Evolutionary conservation across 495 filamentous ascomycete species (phyloP).

Genomic region (Hypoxylon perforatum): DNA sequence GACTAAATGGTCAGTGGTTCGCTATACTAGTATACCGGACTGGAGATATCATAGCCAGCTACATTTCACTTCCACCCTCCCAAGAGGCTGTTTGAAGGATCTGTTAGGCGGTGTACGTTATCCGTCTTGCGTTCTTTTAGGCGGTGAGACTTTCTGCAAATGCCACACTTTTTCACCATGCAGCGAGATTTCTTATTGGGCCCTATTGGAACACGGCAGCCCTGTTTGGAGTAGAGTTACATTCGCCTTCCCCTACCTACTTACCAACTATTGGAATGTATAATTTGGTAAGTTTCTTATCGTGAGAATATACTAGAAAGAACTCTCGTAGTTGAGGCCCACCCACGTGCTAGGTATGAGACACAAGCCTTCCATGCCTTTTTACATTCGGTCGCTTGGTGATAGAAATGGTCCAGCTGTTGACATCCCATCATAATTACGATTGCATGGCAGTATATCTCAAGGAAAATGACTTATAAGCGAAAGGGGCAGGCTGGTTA

Average conservation of each 20-base stretch:
- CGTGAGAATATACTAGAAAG: conserved; percentile 5
- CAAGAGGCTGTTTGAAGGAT: conserved; percentile 11
- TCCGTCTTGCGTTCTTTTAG: conserved; percentile 19
- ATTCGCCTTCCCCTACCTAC: conserved; percentile 33
- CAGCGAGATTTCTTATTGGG: conserved; percentile 29
- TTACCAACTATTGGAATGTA: conserved; percentile 20
- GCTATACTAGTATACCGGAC: conserved; percentile 18
- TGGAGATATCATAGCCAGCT: background rate
- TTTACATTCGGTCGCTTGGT: conserved; percentile 15
- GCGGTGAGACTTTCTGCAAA: conserved; percentile 44
- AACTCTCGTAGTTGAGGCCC: conserved; percentile 2
- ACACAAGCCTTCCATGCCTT: background rate
- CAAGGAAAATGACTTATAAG: conserved; percentile 1
- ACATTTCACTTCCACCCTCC: conserved; percentile 11
- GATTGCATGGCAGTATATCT: conserved; percentile 22
- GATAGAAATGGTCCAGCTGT: conserved; percentile 2
- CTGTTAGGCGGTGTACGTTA: conserved; percentile 34
- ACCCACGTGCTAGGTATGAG: conserved; percentile 1
- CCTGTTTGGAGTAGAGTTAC: conserved; percentile 40
- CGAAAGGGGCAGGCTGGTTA: background rate
- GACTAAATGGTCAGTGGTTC: conserved; percentile 5
- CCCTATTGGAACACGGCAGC: conserved; percentile 37
- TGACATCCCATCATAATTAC: conserved; percentile 12
- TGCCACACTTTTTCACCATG: conserved; percentile 38
- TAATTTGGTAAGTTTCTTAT: conserved; percentile 14